Evolutionary conservation across 1,139 yeast genomes (phyloP), one percentile per base, ranked within the genome.

Genomic region (Sugiyamaella castrensis): DNA sequence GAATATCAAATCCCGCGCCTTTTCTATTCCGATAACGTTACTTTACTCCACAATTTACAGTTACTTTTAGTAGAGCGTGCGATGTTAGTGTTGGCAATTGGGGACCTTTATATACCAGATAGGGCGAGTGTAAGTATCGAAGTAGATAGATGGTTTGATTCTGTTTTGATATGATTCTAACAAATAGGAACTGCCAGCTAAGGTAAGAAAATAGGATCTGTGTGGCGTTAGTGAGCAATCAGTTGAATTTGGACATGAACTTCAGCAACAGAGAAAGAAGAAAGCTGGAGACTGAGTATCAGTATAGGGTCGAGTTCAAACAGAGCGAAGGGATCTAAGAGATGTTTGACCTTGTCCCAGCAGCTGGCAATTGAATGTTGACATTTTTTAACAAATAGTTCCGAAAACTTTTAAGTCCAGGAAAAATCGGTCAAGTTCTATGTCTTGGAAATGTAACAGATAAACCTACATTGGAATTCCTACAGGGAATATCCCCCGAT

Each of bases 31-130:
- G 24, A 19, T 19, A 19, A 19, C 24, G 24, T 19, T 19, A 19
- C 3, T 5, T 3, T 19, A 19, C 24, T 19, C 24, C 5, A 5
- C 24, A 19, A 19, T 19, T 4, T 3, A 5, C 24, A 4, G 24
- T 19, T 19, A 19, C 5, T 19, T 19, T 19, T 19, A 19, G 5
- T 5, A 19, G 24, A 19, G 24, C 3, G 24, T 19, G 24, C 6
- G 16, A 89, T 89, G 97, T 74, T 92, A 46, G 79, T 92, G n/a
- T 75, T 92, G 43, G 94, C 95, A 8, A 80, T 91, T 57, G 96
- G 96, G 8, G 98, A 92, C 64, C 74, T 92, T 11, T 88, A 83
- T 66, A 84, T 92, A 30, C 98, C 98, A 0, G 92, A 88, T 54
- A 72, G 98, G 57, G 84, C 94, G 11, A 74, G 67, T 53, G 43